phyloP scores from a whole-genome alignment of 352 stramenopile genomes.

The Pythium phragmitis region DNA sequence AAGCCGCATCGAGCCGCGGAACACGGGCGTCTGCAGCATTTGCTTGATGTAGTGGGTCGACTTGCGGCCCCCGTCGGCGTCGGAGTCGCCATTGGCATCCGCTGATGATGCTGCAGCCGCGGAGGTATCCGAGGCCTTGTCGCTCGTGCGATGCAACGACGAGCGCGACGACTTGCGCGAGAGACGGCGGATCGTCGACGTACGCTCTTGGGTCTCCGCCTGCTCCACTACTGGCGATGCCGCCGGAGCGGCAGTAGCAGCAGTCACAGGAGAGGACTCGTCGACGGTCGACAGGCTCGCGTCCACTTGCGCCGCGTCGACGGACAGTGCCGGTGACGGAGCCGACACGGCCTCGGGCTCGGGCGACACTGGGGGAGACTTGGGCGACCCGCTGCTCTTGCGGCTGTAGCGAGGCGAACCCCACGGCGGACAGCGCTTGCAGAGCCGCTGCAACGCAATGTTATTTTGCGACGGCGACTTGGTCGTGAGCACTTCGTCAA shows the following conservation, averaged over 20 bases:
- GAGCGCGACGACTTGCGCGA: constrained; percentile 15
- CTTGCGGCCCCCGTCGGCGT: constrained; percentile 47
- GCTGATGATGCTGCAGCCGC: neutral
- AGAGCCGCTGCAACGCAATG: constrained; percentile 62
- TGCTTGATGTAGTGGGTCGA: constrained; percentile 84
- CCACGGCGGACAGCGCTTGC: constrained; percentile 63
- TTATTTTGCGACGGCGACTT: constrained; percentile 71
- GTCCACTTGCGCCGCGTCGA: neutral
- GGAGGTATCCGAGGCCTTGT: constrained; percentile 7
- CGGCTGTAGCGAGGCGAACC: constrained; percentile 22
- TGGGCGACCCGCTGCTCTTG: constrained; percentile 27
- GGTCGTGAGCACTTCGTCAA: constrained; percentile 68
- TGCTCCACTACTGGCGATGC: neutral
- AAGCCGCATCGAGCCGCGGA: constrained; percentile 75
- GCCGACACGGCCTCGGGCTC: constrained; percentile 16
- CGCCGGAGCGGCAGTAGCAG: neutral
- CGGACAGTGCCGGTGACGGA: constrained; percentile 11
- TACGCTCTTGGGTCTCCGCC: constrained; percentile 7
- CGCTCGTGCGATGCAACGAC: constrained; percentile 15
- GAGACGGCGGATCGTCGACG: constrained; percentile 18
- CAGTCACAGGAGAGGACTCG: neutral
- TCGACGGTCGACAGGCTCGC: neutral
- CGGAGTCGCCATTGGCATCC: constrained; percentile 2
- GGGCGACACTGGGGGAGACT: constrained; percentile 23
- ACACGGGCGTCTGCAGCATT: constrained; percentile 81